Base-by-base conservation (phyloP, 257 asterid genomes). In the Thymus mandschuricus region DNA sequence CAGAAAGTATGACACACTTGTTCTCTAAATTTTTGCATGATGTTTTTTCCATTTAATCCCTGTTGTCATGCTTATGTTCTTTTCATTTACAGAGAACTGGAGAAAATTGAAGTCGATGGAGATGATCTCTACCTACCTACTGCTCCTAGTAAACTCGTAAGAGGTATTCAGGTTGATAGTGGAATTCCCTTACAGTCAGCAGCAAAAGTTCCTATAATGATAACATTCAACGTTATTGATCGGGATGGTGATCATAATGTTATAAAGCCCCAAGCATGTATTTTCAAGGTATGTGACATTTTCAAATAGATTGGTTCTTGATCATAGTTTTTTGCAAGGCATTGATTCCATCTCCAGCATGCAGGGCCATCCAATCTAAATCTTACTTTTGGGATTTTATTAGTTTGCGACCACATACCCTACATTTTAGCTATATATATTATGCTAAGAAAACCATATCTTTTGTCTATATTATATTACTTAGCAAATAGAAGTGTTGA, bases 201-300 rank as follows among this genome's bases (percentile, higher is more conserved):
- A n/a, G 97, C 99, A 56, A 95, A 92, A 85, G 99, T 95, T 73
- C 99, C 99, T 68, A 95, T 95, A 68, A 95, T 89, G 99, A 92
- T 95, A 83, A 92, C 99, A 66, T 95, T 95, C 78, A 82, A 95
- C 79, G 98, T 95, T 78, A 91, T 85, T 69, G 98, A 92, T 76
- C 84, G 88, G 33, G 92, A 89, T 44, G 97, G 98, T 72, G 91
- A 95, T 80, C 86, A 60, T 51, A 81, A 84, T 62, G 93, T 88
- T 61, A 66, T 92, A 72, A 89, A 88, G 80, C 98, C 99, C 54
- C 99, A 95, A 81, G 98, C 99, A 77, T 95, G 99, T 84, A 95
- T 95, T 60, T 92, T 92, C 82, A 92, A 95, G 98, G 99, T 95
- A 86, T 68, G n/a, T 62, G 9, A 10, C 48, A 56, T 72, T 67